These are phyloP conservation scores for Citropsis articulata DNA, from an alignment of 345 rosid species.

Conservation along the genomic window DNA sequence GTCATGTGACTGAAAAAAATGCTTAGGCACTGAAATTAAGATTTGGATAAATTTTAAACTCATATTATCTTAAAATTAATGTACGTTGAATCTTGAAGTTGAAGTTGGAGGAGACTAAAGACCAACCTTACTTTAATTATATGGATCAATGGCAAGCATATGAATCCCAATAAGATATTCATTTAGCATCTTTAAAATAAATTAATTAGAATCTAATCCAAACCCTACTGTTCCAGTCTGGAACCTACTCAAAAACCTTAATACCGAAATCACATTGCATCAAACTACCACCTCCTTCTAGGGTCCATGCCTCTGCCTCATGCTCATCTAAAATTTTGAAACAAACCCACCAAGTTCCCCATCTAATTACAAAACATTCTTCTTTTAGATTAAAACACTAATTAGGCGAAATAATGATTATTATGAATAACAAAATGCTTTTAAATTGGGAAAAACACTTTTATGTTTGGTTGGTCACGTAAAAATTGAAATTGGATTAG, in stretches of 20 bases:
- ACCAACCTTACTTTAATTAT: not conserved
- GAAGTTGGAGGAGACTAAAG: not conserved
- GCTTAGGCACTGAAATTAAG: not conserved
- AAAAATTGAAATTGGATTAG: no score
- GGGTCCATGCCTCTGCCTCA: not conserved
- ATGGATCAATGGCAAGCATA: not conserved
- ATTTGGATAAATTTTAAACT: not conserved
- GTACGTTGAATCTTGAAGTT: not conserved
- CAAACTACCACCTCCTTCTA: not conserved
- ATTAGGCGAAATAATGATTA: no score
- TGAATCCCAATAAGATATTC: constrained; percentile 2
- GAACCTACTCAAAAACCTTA: not conserved
- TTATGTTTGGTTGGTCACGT: no score
- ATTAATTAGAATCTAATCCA: not conserved
- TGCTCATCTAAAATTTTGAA: not conserved
- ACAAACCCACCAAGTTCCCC: constrained; percentile 4
- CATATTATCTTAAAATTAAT: not conserved
- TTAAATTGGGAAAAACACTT: no score
- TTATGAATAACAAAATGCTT: no score
- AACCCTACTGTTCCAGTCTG: constrained; percentile 9
- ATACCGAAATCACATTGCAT: not conserved
- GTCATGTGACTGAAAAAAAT: constrained; percentile 1
- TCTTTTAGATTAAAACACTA: no score
- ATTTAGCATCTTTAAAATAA: not conserved
- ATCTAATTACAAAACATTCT: not conserved